These are phyloP conservation scores for Exophiala bonariae DNA, from an alignment of 2,329 filamentous ascomycete genomes.

Conservation along the genomic window DNA sequence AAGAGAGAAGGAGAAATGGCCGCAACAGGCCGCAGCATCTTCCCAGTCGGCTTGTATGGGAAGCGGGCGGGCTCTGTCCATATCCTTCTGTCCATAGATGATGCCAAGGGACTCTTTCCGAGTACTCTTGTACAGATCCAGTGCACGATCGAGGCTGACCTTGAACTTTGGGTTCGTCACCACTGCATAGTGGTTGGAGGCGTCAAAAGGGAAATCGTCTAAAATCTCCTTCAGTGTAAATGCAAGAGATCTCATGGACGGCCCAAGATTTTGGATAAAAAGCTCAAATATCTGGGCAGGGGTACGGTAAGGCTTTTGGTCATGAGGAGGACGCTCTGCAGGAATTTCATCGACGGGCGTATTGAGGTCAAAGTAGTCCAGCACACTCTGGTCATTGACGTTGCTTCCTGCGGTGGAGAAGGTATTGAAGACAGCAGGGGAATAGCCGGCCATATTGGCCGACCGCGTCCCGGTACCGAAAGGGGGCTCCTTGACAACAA, in stretches of 20 bases:
- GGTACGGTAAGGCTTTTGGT: constrained; percentile 39
- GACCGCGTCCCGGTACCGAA: constrained; percentile 21
- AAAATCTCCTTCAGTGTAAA: constrained; percentile 88
- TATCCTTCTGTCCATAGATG: constrained; percentile 77
- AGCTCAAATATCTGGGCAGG: constrained; percentile 86
- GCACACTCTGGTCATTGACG: constrained; percentile 3
- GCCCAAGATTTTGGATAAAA: constrained; percentile 85
- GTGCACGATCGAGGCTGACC: constrained; percentile 75
- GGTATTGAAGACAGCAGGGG: constrained; percentile 18
- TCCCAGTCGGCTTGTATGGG: constrained; percentile 90
- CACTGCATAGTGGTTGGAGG: constrained; percentile 66
- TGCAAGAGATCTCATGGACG: constrained; percentile 94
- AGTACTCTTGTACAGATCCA: constrained; percentile 74
- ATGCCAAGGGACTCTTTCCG: constrained; percentile 73
- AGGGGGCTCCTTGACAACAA: constrained; percentile 67
- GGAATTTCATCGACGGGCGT: constrained; percentile 55
- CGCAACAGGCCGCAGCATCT: constrained; percentile 95
- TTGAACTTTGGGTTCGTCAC: constrained; percentile 77
- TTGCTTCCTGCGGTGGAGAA: constrained; percentile 6
- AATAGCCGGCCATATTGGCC: constrained; percentile 20
- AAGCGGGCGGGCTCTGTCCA: constrained; percentile 66
- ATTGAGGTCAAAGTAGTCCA: constrained; percentile 13
- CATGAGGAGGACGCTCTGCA: background rate
- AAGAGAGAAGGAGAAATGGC: constrained; percentile 91
- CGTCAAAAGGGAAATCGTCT: constrained; percentile 79